Evolutionary conservation across 176 grass and related monocot species (phyloP), one percentile per base, ranked within the genome.

Genomic region (Thinopyrum elongatum): DNA sequence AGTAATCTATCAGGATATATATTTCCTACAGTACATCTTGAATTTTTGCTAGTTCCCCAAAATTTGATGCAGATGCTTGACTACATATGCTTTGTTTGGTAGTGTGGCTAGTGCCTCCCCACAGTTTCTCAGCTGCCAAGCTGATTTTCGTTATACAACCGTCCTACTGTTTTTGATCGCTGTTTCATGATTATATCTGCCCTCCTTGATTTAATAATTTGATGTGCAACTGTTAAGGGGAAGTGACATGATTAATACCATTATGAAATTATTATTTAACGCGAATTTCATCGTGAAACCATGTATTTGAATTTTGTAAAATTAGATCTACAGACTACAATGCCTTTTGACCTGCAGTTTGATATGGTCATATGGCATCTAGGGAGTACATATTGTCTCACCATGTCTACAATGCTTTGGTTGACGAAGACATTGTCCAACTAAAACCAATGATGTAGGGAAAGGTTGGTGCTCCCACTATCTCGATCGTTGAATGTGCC

Each of bases 1-100:
- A n/a, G 5, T 82, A n/a, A 14, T 82, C 41, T 82, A 76, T 30
- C 35, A 78, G 39, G 29, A 73, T 57, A 38, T 85, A 22, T 39
- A 17, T 11, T 79, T 66, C 57, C 2, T 53, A 16, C 6, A 61
- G 15, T 22, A 75, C 26, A 7, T 74, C 53, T 25, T 27, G 23
- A 66, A 57, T 28, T 65, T 74, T 65, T 21, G 41, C 15, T 55
- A 36, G 47, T 75, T 84, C 47, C 13, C 74, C 12, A 53, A 63
- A 70, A 53, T 63, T n/a, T 39, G 7, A 11, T 23, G 21, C 16
- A 38, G 2, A 10, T 63, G 33, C 16, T 87, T 81, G 22, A 38
- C 29, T 36, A 34, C 16, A n/a, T 30, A 51, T 75, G 69, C 16
- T 73, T 86, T 25, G 34, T 83, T 61, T 80, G 47, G 60, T 71